These are phyloP conservation scores for Populus hybrid DNA, from an alignment of 441 rosid genomes.

Conservation along the genomic window DNA sequence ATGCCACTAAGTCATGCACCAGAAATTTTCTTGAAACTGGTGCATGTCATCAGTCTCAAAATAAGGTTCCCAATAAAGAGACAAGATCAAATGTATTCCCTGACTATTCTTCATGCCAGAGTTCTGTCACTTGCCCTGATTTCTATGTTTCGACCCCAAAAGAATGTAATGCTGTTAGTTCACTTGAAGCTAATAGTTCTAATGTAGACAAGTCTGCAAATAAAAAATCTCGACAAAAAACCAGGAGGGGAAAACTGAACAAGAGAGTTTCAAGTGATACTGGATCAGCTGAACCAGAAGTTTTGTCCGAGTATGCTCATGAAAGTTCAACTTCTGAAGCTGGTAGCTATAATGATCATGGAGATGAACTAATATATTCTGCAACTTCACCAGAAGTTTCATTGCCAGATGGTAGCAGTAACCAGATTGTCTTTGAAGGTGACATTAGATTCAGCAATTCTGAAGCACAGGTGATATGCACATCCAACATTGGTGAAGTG, in stretches of 20 bases:
- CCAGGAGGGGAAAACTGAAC: conserved; percentile 37
- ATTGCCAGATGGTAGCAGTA: conserved; percentile 17
- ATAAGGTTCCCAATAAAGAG: conserved; percentile 24
- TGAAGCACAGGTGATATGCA: not conserved
- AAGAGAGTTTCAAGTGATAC: conserved; percentile 25
- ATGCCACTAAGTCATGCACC: conserved; percentile 21
- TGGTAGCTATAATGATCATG: conserved; percentile 17
- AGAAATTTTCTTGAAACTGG: conserved; percentile 8
- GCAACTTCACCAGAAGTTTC: conserved; percentile 29
- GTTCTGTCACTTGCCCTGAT: conserved; percentile 22
- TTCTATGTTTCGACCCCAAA: conserved; percentile 21
- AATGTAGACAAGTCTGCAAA: conserved; percentile 19
- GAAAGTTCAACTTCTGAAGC: conserved; percentile 26
- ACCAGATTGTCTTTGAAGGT: conserved; percentile 8
- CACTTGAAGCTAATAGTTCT: conserved; percentile 14
- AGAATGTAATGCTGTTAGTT: conserved; percentile 22
- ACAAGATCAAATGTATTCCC: conserved; percentile 21
- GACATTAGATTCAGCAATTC: not conserved
- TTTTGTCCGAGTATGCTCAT: conserved; percentile 17
- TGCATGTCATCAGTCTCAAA: conserved; percentile 3
- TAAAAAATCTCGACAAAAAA: conserved; percentile 33
- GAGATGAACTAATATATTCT: conserved; percentile 18
- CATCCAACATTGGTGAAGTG: not conserved
- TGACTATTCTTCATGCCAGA: conserved; percentile 18
- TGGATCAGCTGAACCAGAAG: conserved; percentile 25